Percentiles rank a stretch among this genome's conserved stretches.
These are phyloP conservation scores for Pseudocercospora macadamiae DNA, from an alignment of 2,329 filamentous ascomycete genomes.

Conservation along the genomic window DNA sequence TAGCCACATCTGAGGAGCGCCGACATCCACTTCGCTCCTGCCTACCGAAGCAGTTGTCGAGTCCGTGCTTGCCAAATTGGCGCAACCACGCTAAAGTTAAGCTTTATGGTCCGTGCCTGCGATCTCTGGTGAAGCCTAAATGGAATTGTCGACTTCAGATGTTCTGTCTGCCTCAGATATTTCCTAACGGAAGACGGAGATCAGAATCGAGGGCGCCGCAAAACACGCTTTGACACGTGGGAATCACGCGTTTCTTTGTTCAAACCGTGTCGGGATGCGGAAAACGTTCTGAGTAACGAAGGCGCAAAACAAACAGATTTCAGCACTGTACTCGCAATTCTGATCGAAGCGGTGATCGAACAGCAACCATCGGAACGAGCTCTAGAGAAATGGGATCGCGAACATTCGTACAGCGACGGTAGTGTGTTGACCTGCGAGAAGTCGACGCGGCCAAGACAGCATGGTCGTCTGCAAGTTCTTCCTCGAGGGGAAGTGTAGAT, in stretches of 20 bases:
- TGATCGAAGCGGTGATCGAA: background rate
- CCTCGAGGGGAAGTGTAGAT: constrained; percentile 66
- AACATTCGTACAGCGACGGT: background rate
- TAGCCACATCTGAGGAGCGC: too few relatives aligned
- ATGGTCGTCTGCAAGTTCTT: constrained; percentile 63
- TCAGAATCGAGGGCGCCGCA: too few relatives aligned
- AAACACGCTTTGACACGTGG: background rate
- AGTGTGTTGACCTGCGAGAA: background rate
- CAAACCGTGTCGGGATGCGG: background rate
- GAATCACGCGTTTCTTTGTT: background rate
- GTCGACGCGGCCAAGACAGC: background rate
- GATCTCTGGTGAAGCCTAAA: background rate
- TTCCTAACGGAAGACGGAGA: too few relatives aligned
- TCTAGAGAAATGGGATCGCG: background rate
- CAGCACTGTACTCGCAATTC: background rate
- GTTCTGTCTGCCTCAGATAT: too few relatives aligned
- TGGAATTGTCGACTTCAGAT: too few relatives aligned
- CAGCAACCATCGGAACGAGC: background rate
- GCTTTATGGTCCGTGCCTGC: background rate
- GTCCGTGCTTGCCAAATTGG: too few relatives aligned
- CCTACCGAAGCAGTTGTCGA: too few relatives aligned
- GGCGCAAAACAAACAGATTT: background rate
- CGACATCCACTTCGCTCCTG: background rate
- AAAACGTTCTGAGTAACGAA: background rate
- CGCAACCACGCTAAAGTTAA: background rate